Evolutionary conservation across 352 stramenopile genomes (phyloP).

Genomic region (Phytopythium vexans): DNA sequence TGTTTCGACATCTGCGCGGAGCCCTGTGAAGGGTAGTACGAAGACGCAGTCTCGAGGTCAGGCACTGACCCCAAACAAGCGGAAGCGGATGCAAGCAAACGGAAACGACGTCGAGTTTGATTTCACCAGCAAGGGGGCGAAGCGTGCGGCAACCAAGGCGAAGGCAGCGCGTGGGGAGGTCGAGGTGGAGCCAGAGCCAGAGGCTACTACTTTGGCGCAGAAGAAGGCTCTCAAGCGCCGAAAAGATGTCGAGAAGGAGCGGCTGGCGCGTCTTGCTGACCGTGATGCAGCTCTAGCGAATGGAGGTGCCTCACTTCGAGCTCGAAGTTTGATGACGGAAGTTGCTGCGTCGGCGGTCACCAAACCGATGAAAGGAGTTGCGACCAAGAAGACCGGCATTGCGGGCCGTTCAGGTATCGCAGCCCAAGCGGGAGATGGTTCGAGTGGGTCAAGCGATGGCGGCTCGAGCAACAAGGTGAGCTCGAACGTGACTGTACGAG

Average conservation of each 20-base stretch:
- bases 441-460: too few relatives aligned
- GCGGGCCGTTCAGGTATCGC: too few relatives aligned
- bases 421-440: too few relatives aligned
- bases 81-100: conserved; percentile 20
- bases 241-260: conserved; percentile 21
- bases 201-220: conserved; percentile 6
- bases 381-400: background rate
- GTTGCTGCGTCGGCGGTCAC: conserved; percentile 3
- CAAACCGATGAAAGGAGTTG: background rate
- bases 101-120: conserved; percentile 38
- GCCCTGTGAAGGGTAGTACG: conserved; percentile 8
- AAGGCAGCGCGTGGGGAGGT: conserved; percentile 17
- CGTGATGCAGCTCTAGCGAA: background rate
- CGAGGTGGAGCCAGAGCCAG: conserved; percentile 17
- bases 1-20: conserved; percentile 15
- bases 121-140: conserved; percentile 43
- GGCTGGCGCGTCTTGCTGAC: conserved; percentile 6
- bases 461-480: too few relatives aligned
- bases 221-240: conserved; percentile 38
- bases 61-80: conserved; percentile 17
- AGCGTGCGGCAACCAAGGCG: conserved; percentile 21
- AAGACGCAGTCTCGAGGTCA: conserved; percentile 6
- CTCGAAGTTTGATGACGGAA: conserved; percentile 13
- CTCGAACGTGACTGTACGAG: background rate
- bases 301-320: background rate